These are phyloP conservation scores for Pelargonium cotyledonis DNA, from an alignment of 441 rosid species.

Conservation along the genomic window DNA sequence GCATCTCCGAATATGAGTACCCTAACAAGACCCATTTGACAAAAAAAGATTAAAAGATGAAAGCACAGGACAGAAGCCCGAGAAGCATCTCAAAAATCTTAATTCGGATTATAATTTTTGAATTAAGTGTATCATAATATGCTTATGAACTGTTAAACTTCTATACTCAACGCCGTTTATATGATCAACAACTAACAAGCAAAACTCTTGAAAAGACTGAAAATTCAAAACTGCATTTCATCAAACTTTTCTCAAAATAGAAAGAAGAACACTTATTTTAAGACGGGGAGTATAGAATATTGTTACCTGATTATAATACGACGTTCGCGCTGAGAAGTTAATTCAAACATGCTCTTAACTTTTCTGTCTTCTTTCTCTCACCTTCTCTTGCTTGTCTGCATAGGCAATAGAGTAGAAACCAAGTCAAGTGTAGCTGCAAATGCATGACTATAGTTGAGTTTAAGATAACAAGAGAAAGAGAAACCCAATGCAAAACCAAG, in stretches of 20 bases:
- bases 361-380: slow-evolving; percentile 14
- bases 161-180: too few relatives aligned
- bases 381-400: slow-evolving; percentile 42
- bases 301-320: too few relatives aligned
- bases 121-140: too few relatives aligned
- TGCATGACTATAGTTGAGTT: slow-evolving; percentile 11
- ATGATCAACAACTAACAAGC: too few relatives aligned
- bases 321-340: too few relatives aligned
- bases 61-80: slow-evolving; percentile 57
- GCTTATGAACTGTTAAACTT: too few relatives aligned
- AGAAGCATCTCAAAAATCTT: slow-evolving; percentile 26
- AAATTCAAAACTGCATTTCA: too few relatives aligned
- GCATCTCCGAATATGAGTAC: slow-evolving; percentile 17
- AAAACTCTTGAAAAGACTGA: too few relatives aligned
- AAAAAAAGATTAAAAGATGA: slow-evolving; percentile 17
- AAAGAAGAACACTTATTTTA: too few relatives aligned
- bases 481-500: slow-evolving; percentile 43
- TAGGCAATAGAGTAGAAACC: slow-evolving; percentile 27
- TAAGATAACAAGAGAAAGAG: slow-evolving; percentile 14
- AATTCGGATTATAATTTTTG: background rate
- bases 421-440: slow-evolving; percentile 7
- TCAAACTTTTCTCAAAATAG: too few relatives aligned
- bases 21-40: slow-evolving; percentile 17
- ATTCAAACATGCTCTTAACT: slow-evolving; percentile 14
- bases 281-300: too few relatives aligned